Conservation (phyloP, 2,329 filamentous ascomycete species). For the Aspergillus fumigatiaffinis region DNA sequence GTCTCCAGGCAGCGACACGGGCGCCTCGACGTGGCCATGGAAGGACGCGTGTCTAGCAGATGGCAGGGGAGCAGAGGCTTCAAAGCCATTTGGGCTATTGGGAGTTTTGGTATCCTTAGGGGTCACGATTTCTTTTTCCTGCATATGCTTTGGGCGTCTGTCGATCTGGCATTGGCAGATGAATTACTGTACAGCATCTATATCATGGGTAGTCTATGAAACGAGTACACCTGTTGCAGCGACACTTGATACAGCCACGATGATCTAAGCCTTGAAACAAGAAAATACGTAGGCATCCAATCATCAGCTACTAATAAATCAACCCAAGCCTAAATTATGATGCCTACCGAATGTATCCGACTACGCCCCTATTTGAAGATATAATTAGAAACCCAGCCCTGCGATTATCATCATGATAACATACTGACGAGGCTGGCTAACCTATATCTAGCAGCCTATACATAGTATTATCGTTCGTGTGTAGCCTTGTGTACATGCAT, state of each 20-base stretch:
- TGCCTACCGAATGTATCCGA: not conserved
- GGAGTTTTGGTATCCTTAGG: not conserved
- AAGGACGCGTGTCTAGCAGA: not conserved
- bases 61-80: not conserved
- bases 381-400: not conserved
- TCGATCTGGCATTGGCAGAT: not conserved
- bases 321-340: not conserved
- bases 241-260: not conserved
- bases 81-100: not conserved
- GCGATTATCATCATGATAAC: not conserved
- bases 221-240: not conserved
- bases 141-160: not conserved
- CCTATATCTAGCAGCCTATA: not conserved
- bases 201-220: not conserved
- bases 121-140: not conserved
- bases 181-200: not conserved
- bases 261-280: not conserved
- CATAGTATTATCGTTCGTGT: not conserved
- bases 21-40: not conserved
- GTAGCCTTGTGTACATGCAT: not conserved
- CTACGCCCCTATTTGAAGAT: not conserved
- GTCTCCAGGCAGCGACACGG: not conserved
- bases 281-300: not conserved
- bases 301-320: not conserved
- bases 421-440: not conserved